Conservation (phyloP, 371 early-diverging fungal species). For the Haplosporangium sp. region DNA sequence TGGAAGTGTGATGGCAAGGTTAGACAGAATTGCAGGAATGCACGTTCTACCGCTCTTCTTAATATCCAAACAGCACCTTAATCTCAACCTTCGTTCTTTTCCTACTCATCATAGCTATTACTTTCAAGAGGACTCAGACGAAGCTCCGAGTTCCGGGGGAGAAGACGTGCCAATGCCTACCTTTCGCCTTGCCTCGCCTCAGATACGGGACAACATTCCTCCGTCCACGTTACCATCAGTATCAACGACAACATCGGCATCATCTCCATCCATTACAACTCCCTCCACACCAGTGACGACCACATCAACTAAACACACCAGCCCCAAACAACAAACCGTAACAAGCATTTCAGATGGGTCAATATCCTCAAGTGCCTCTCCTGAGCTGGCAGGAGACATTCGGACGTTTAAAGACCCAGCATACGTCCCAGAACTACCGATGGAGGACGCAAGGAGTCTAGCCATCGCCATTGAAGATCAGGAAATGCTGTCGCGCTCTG, state of each 20-base stretch:
- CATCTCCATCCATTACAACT: too few relatives aligned
- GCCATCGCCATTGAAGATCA: constrained; percentile 41
- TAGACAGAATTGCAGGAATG: background rate
- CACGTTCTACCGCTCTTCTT: background rate
- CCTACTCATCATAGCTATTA: constrained; percentile 26
- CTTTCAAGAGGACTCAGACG: constrained; percentile 51
- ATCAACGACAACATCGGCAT: too few relatives aligned
- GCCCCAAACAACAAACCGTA: background rate
- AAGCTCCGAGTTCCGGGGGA: constrained; percentile 14
- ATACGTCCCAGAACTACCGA: background rate
- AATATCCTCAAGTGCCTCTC: background rate
- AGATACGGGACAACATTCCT: background rate
- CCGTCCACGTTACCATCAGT: too few relatives aligned
- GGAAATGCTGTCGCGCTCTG: constrained; percentile 40
- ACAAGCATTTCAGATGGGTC: background rate
- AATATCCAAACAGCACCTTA: background rate
- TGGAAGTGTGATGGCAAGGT: background rate
- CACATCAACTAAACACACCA: background rate
- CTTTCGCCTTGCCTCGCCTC: background rate
- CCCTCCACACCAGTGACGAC: too few relatives aligned
- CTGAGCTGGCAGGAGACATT: background rate
- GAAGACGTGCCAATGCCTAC: constrained; percentile 2
- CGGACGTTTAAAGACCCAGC: background rate
- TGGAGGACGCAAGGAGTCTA: constrained; percentile 45
- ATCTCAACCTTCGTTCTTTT: background rate